These are phyloP conservation scores for Colletotrichum salicis DNA, from an alignment of 2,329 filamentous ascomycete genomes.

Conservation along the genomic window DNA sequence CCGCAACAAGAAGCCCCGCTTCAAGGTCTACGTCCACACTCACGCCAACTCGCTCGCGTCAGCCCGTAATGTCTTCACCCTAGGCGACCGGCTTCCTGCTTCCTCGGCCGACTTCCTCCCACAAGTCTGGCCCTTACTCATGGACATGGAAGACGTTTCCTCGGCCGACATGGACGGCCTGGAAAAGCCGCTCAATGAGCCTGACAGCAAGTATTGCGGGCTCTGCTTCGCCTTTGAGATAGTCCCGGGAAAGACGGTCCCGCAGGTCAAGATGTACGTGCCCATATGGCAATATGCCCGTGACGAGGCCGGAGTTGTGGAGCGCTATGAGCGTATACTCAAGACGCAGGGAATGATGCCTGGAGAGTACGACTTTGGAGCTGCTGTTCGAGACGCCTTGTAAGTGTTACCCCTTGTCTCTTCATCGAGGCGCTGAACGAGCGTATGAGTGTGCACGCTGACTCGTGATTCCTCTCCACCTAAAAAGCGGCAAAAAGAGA, in stretches of 20 bases:
- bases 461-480: neutral
- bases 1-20: neutral
- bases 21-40: neutral
- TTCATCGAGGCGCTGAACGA: no score
- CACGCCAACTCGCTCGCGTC: neutral
- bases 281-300: conserved; percentile 37
- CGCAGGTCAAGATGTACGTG: conserved; percentile 39
- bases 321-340: conserved; percentile 12
- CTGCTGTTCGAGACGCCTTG: conserved; percentile 16
- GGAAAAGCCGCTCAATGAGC: neutral
- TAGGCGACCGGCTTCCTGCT: conserved; percentile 1
- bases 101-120: neutral
- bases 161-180: neutral
- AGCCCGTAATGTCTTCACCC: neutral
- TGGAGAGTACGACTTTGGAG: conserved; percentile 4
- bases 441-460: neutral
- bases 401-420: neutral
- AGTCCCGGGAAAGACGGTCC: conserved; percentile 31
- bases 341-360: conserved; percentile 4
- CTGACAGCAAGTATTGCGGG: neutral
- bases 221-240: conserved; percentile 36
- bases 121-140: neutral
- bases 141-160: conserved; percentile 7
- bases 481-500: neutral
- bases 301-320: neutral